Base-by-base conservation (phyloP, 495 filamentous ascomycete genomes). In the Amniculicola lignicola region DNA sequence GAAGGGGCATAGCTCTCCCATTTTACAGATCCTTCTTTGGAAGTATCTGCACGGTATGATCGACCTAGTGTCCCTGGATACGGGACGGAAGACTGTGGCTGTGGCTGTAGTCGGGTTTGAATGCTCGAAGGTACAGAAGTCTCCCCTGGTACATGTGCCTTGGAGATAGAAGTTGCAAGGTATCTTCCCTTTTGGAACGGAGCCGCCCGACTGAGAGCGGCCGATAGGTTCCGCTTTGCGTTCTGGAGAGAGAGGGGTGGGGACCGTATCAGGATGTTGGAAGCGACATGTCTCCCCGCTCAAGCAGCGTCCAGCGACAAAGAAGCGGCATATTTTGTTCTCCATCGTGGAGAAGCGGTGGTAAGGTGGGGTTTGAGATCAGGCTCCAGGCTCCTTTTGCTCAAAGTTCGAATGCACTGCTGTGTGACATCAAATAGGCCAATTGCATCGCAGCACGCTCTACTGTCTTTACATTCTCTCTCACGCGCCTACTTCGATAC, bases 121-220 rank as follows among this genome's bases (percentile, higher is more conserved):
- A 41, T 57, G 54, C 25, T 41, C 33, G 36, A 37, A 57, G 5
- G 12, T 39, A 27, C 54, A 57, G 22, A 16, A 49, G n/a, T 14
- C 45, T 7, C 45, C 54, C 21, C 38, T 27, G 5, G 2, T 28
- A 29, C 54, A 57, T 15, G 35, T 40, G 12, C 54, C 54, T 31
- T 42, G 24, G 21, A 29, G 36, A 19, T 44, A 57, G 54, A 50
- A 57, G 9, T 7, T n/a, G 28, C 54, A 57, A 29, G 54, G 44
- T 5, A 31, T n/a, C 15, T 33, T 53, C n/a, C 12, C 4, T 24
- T 18, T 15, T 15, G 16, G 12, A 22, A 7, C 23, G 2, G 16
- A 10, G 16, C 12, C n/a, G 16, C 16, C 15, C n/a, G 12, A 5
- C 11, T 36, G 25, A 11, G n/a, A 22, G 3, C 18, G 46, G 9